A percentile compares a stretch with the other conserved stretches of the same genome.
These are phyloP conservation scores for Pseudisothecium myosuroides DNA, from an alignment of 225 moss, liverwort and hornwort genomes.

Conservation along the genomic window DNA sequence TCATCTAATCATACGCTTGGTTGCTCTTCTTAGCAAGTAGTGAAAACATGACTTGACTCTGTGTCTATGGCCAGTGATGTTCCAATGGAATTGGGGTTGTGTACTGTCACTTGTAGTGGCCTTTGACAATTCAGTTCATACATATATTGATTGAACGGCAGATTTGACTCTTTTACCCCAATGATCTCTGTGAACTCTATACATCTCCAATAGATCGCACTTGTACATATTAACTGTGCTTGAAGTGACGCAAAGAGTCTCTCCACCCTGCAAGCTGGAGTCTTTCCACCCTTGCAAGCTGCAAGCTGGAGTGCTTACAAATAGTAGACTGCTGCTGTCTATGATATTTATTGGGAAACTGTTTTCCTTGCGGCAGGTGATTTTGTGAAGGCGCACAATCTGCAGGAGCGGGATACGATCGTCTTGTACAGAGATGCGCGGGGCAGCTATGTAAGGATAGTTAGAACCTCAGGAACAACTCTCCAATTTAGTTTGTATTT, in stretches of 20 bases:
- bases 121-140: neutral
- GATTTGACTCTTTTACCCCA: neutral
- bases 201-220: neutral
- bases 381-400: slow-evolving; percentile 30
- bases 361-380: slow-evolving; percentile 8
- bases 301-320: too few relatives aligned
- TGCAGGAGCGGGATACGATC: slow-evolving; percentile 37
- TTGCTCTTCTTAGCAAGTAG: neutral
- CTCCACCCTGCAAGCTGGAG: neutral
- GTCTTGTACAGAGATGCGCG: slow-evolving; percentile 26
- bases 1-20: neutral
- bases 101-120: neutral
- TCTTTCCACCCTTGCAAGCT: too few relatives aligned
- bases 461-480: neutral
- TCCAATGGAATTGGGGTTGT: neutral
- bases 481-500: neutral
- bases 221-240: neutral
- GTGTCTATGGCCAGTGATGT: neutral
- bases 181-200: neutral
- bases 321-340: neutral
- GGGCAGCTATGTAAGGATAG: slow-evolving; percentile 28
- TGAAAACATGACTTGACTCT: neutral
- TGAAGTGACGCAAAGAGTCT: neutral
- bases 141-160: neutral
- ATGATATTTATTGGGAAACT: neutral